These are phyloP conservation scores for Thermochaetoides thermophila DNA, from an alignment of 495 filamentous ascomycete species.

Conservation along the genomic window DNA sequence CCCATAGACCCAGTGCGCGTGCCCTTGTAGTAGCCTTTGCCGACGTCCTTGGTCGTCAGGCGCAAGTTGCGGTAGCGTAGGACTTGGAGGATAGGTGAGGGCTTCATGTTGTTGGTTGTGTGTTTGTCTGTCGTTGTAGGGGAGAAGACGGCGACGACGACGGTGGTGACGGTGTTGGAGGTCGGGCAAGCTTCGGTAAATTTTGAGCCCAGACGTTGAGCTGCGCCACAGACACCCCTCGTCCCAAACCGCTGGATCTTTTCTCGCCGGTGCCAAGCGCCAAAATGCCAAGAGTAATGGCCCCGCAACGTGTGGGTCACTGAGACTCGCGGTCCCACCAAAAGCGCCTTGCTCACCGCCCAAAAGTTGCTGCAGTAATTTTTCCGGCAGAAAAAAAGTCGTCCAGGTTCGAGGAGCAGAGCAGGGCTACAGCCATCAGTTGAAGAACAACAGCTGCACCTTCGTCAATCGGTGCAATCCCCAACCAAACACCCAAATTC, in stretches of 20 bases:
- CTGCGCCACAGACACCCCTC: no score
- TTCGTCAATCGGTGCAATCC: no score
- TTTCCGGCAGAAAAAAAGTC: constrained; percentile 17
- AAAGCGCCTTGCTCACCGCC: constrained; percentile 14
- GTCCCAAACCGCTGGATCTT: neutral
- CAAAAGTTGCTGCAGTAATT: constrained; percentile 9
- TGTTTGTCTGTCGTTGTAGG: neutral
- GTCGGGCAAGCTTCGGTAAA: no score
- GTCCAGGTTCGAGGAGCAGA: no score
- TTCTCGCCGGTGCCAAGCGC: neutral
- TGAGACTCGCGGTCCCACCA: constrained; percentile 5
- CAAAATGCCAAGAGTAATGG: no score
- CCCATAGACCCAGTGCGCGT: constrained; percentile 79
- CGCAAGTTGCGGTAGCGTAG: constrained; percentile 46
- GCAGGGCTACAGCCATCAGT: no score
- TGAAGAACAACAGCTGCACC: no score
- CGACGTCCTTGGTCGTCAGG: constrained; percentile 82
- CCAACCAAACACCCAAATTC: neutral
- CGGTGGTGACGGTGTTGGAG: neutral
- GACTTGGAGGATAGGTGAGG: constrained; percentile 53
- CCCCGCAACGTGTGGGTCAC: no score
- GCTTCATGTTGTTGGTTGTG: constrained; percentile 35
- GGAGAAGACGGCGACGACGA: neutral
- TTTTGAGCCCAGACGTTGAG: no score
- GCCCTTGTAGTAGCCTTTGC: constrained; percentile 94